Evolutionary conservation across 768 basidiomycete species (phyloP), one percentile per base, ranked within the genome.

Genomic region (Leccinellum luteum): DNA sequence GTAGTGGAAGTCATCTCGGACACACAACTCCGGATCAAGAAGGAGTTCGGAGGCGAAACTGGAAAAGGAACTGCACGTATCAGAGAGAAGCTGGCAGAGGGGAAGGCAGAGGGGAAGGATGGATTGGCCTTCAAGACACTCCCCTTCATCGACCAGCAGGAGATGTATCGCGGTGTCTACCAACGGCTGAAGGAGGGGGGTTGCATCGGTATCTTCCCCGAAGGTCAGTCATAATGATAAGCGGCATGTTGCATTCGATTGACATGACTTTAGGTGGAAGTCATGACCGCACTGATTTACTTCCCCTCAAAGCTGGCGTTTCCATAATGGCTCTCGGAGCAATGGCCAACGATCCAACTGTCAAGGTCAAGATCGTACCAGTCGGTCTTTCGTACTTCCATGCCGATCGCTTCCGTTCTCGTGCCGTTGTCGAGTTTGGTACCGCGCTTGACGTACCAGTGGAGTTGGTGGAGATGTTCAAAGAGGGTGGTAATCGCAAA

Each of bases 281-380:
- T 57, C 97, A 99, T 73, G 97, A 99, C 74, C 88, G 97, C 41
- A 95, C 92, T 9, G 94, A 98, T 73, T 81, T 98, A 51, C 83
- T 98, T 19, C 97, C 97, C 2, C 81, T 99, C 41, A 99, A 99
- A 75, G 97, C 97, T 28, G 97, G 97, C 5, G 95, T 98, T 34
- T 90, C 94, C 2, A 84, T 98, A 65, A 98, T 99, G 95, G 95
- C 97, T 23, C 81, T 99, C 9, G 97, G 97, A 25, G 95, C 97
- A 5, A 96, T 98, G 93, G 92, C 92, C 10, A 89, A 90, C 60
- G 85, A 98, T 69, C 87, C 94, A 6, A 83, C 78, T 57, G 79
- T 95, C 34, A 84, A 86, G 61, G 94, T 99, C 69, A 91, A 92
- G 72, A 92, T 99, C 60, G 94, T 95, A 69, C 85, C 94, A 69